Evolutionary conservation across 164 flowering plant genomes (phyloP).

Genomic region (Tetrastigma voinierianum): DNA sequence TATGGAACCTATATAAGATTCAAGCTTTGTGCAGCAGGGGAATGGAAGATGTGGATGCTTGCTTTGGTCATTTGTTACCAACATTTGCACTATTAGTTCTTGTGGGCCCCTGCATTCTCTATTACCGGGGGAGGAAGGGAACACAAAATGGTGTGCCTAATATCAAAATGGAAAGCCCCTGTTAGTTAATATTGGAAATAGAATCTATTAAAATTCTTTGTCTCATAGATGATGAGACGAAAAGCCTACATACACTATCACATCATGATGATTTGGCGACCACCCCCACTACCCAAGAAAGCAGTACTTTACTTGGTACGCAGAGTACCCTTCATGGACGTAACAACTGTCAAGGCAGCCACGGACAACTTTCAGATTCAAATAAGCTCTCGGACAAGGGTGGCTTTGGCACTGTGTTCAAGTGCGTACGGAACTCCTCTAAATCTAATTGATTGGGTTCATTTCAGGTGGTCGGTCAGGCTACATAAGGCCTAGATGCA

Average conservation of each 20-base stretch:
- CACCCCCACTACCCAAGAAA: neutral
- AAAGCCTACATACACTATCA: neutral
- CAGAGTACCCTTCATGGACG: conserved; percentile 17
- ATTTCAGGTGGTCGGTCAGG: too few relatives aligned
- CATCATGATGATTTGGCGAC: neutral
- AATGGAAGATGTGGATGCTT: neutral
- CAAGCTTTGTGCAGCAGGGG: too few relatives aligned
- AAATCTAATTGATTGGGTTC: too few relatives aligned
- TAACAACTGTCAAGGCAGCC: conserved; percentile 16
- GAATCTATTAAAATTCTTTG: neutral
- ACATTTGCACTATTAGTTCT: neutral
- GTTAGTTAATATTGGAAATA: too few relatives aligned
- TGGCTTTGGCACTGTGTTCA: conserved; percentile 22
- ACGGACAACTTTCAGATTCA: conserved; percentile 26
- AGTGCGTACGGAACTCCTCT: too few relatives aligned
- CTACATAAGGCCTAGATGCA: too few relatives aligned
- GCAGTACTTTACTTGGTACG: neutral
- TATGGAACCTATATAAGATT: too few relatives aligned
- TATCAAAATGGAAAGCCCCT: neutral
- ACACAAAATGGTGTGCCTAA: conserved; percentile 5
- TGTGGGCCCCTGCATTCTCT: neutral
- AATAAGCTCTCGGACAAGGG: conserved; percentile 39
- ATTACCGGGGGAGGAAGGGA: neutral
- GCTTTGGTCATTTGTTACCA: neutral
- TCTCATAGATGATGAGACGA: conserved; percentile 5